Percentiles rank a stretch among this genome's conserved stretches.
Conservation (phyloP, 176 grass and related monocot species). For the Cenchrus americanus region DNA sequence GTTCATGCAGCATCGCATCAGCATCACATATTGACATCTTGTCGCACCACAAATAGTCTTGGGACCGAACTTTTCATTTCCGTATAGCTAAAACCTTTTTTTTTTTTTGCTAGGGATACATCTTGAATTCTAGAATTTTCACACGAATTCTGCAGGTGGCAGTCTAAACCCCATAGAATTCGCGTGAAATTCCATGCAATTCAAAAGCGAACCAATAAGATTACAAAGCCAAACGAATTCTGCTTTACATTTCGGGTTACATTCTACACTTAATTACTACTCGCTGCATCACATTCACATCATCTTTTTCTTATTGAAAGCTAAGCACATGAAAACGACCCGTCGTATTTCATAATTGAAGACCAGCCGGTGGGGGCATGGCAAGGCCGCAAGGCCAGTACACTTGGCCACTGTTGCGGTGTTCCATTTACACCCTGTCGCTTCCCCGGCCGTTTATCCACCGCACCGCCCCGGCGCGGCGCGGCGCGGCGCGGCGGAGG, state of each 20-base stretch:
- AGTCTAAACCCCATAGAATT: neutral
- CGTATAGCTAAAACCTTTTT: neutral
- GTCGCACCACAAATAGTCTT: no score
- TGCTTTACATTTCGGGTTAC: conserved; percentile 24
- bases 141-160: neutral
- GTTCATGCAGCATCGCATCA: no score
- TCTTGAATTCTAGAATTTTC: neutral
- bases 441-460: conserved; percentile 40
- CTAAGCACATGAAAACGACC: conserved; percentile 31
- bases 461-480: neutral
- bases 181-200: no score
- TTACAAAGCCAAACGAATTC: neutral
- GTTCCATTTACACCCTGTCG: conserved; percentile 36
- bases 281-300: conserved; percentile 28
- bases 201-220: neutral
- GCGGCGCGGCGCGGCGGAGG: conserved; percentile 24
- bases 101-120: neutral
- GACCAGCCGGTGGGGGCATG: neutral
- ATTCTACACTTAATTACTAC: neutral
- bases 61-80: neutral
- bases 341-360: conserved; percentile 26
- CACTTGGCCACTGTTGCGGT: neutral
- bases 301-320: conserved; percentile 53
- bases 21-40: no score
- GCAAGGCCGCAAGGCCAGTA: neutral